phyloP scores from a whole-genome alignment of 2,329 filamentous ascomycete genomes.

The Biscogniauxia sp. region DNA sequence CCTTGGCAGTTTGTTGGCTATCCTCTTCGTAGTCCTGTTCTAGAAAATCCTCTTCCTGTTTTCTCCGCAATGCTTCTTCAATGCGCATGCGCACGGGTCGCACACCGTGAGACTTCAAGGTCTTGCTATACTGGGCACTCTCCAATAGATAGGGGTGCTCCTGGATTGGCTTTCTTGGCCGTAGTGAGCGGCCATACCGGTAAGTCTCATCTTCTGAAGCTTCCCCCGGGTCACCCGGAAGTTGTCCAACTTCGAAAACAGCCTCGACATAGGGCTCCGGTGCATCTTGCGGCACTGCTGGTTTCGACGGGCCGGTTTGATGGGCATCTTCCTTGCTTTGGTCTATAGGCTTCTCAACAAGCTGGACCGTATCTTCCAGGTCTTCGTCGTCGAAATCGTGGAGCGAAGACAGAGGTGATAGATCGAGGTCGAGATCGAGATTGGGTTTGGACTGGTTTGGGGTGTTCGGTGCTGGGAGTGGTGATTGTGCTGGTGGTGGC shows the following conservation, averaged over 20 bases:
- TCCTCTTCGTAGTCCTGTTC: conserved; percentile 52
- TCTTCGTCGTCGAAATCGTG: conserved; percentile 9
- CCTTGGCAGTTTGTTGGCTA: conserved; percentile 42
- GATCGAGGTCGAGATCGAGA: conserved; percentile 20
- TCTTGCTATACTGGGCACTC: conserved; percentile 51
- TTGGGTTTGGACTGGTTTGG: conserved; percentile 20
- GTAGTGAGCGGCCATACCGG: conserved; percentile 44
- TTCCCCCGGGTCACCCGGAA: conserved; percentile 10
- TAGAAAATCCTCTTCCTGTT: conserved; percentile 43
- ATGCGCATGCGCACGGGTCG: conserved; percentile 47
- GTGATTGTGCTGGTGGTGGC: not conserved
- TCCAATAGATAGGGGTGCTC: conserved; percentile 59
- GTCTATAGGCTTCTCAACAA: not conserved
- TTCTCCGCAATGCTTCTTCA: conserved; percentile 30
- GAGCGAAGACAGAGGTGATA: conserved; percentile 13
- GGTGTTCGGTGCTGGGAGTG: no score
- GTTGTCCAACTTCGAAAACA: conserved; percentile 12
- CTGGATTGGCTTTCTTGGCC: conserved; percentile 60
- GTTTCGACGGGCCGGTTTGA: conserved; percentile 6
- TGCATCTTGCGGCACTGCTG: conserved; percentile 3
- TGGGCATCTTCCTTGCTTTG: not conserved
- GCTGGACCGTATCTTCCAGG: not conserved
- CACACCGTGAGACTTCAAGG: conserved; percentile 54
- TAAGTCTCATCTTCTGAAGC: conserved; percentile 5
- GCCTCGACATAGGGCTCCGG: conserved; percentile 6